phyloP scores from a whole-genome alignment of 169 alveolate genomes.

The Babesia bigemina region DNA sequence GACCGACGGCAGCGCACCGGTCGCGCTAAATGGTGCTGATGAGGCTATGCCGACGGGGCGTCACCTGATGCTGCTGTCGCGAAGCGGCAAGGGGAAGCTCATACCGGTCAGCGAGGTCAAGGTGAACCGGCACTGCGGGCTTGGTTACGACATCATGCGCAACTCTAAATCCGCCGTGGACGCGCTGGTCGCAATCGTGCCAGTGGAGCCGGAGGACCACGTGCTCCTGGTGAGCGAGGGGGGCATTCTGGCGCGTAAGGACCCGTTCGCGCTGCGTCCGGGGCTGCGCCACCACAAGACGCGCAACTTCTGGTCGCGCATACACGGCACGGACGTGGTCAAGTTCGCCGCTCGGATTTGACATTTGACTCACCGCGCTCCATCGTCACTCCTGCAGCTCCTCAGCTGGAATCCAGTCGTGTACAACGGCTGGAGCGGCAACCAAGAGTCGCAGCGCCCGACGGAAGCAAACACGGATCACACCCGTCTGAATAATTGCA shows the following conservation, averaged over 20 bases:
- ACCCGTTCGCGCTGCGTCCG: constrained; percentile 23
- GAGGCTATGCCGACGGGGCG: not conserved
- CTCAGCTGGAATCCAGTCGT: too few species aligned
- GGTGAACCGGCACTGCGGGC: constrained; percentile 39
- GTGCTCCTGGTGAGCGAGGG: constrained; percentile 34
- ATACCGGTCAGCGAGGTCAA: constrained; percentile 42
- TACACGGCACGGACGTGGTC: not conserved
- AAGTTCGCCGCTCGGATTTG: constrained; percentile 8
- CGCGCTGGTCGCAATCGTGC: constrained; percentile 12
- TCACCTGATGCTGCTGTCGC: constrained; percentile 28
- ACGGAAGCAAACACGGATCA: too few species aligned
- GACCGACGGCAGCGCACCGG: not conserved
- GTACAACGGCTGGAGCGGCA: too few species aligned
- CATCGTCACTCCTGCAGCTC: too few species aligned
- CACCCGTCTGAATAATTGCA: too few species aligned
- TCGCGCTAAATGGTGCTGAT: not conserved
- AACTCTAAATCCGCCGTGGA: constrained; percentile 1
- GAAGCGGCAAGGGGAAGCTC: constrained; percentile 49
- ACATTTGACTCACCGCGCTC: too few species aligned
- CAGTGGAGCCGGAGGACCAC: constrained; percentile 26
- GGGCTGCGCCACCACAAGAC: constrained; percentile 56
- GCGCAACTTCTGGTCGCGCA: constrained; percentile 51
- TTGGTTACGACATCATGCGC: constrained; percentile 59
- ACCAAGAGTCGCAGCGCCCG: too few species aligned
- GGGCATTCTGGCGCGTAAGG: constrained; percentile 59